phyloP scores from a whole-genome alignment of 2,329 filamentous ascomycete genomes.

The Claviceps digitariae region DNA sequence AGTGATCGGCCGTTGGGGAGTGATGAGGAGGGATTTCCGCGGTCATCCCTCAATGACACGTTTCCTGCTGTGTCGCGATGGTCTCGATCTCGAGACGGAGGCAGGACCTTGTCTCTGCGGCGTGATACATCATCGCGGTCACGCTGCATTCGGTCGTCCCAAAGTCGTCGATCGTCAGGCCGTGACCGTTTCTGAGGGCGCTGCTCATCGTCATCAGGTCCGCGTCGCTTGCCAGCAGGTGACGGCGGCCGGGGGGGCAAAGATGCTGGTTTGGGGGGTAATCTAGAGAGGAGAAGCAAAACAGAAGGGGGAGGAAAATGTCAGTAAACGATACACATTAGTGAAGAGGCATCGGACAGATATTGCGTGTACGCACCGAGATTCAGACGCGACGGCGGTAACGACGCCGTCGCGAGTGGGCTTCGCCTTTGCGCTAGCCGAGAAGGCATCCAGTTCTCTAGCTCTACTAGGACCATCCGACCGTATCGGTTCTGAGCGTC shows the following conservation, averaged over 20 bases:
- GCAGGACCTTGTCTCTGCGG: slow-evolving; percentile 14
- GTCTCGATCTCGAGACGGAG: slow-evolving; percentile 3
- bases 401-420: slow-evolving; percentile 1
- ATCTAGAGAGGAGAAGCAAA: slow-evolving; percentile 11
- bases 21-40: slow-evolving; percentile 13
- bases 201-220: slow-evolving; percentile 29
- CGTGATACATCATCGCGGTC: slow-evolving; percentile 20
- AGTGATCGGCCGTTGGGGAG: slow-evolving; percentile 24
- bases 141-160: slow-evolving; percentile 20
- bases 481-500: slow-evolving; percentile 5
- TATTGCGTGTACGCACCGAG: slow-evolving; percentile 5
- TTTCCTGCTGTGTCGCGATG: slow-evolving; percentile 3
- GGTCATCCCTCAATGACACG: slow-evolving; percentile 14
- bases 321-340: background rate
- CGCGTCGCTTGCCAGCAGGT: slow-evolving; percentile 34
- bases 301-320: background rate
- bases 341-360: background rate
- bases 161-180: slow-evolving; percentile 21
- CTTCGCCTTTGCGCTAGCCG: slow-evolving; percentile 2
- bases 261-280: slow-evolving; percentile 24
- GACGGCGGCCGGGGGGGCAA: slow-evolving; percentile 25
- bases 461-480: slow-evolving; percentile 6
- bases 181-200: slow-evolving; percentile 34
- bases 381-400: slow-evolving; percentile 2
- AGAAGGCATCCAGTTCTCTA: slow-evolving; percentile 3